Base-by-base conservation (phyloP, 176 grass and related monocot species). In the Rhynchospora breviuscula region DNA sequence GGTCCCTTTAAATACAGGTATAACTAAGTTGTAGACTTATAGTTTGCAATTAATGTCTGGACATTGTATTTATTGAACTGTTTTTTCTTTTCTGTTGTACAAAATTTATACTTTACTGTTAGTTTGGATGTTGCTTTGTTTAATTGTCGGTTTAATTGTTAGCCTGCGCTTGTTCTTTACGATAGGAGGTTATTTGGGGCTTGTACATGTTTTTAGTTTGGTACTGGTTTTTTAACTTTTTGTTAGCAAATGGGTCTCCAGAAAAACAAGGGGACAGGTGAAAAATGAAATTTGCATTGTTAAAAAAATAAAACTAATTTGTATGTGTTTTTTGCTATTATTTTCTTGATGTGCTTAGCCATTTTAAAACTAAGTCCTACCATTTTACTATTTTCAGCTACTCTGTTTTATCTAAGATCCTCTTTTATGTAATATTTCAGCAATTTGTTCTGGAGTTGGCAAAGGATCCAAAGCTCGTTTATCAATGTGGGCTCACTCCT, bases 391-490 rank as follows among this genome's bases (percentile, higher is more conserved):
- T 56, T 77, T 5, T 51, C 21, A 56, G 72, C 47, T 53, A 77
- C 10, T 44, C 18, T 47, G 8, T 52, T 82, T 82, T 67, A 45
- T 62, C 22, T 82, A 47, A 82, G 29, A 33, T 70, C 12, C 53
- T 82, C 15, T 49, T 84, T 57, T 63, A 62, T 54, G 74, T 60
- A 26, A 84, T 87, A 44, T 85, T 87, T 69, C 91, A 98, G 95
- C 86, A 95, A 95, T 90, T 98, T 86, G 43, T 86, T 23, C 18
- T 83, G 52, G 89, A 93, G 81, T 81, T 98, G 61, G 86, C 88
- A 3, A 98, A 90, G 86, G 92, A 98, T 45, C 84, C 86, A 74
- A 98, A 98, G 91, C 88, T 98, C 67, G 89, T 98, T 65, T 95
- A 95, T 84, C 91, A 91, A 88, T 98, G 92, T 8, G 91, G 91